Evolutionary conservation across 169 alveolate species (phyloP).

Genomic region (Plasmodium ovale): DNA sequence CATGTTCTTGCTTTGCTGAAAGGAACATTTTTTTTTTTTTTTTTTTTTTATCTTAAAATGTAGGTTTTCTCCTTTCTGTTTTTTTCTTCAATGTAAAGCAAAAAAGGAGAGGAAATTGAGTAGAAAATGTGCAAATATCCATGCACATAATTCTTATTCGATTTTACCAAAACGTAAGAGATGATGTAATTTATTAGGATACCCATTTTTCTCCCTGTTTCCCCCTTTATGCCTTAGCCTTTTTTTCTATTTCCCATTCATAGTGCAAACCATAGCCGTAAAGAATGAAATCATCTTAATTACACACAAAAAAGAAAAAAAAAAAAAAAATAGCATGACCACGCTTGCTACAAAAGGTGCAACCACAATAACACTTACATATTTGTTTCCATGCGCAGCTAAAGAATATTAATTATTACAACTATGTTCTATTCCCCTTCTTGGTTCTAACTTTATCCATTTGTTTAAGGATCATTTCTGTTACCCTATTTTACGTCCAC

Average conservation of each 20-base stretch:
- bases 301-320: neutral
- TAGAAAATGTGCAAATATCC: no score
- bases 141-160: neutral
- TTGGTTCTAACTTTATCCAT: conserved; percentile 53
- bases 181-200: no score
- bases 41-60: conserved; percentile 4
- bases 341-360: neutral
- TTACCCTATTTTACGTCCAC: conserved; percentile 29
- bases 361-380: neutral
- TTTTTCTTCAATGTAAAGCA: conserved; percentile 55
- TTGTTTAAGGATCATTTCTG: conserved; percentile 49
- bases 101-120: no score
- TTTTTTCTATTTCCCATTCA: conserved; percentile 60
- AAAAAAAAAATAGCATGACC: neutral
- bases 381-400: conserved; percentile 16
- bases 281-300: neutral
- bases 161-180: no score
- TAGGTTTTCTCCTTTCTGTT: conserved; percentile 69
- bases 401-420: conserved; percentile 61
- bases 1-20: neutral
- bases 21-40: neutral
- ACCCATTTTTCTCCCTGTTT: neutral
- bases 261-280: conserved; percentile 66
- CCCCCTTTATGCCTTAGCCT: conserved; percentile 25
- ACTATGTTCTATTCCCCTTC: conserved; percentile 63